Conservation (phyloP, 257 asterid genomes). For the Knoxia roxburghii region DNA sequence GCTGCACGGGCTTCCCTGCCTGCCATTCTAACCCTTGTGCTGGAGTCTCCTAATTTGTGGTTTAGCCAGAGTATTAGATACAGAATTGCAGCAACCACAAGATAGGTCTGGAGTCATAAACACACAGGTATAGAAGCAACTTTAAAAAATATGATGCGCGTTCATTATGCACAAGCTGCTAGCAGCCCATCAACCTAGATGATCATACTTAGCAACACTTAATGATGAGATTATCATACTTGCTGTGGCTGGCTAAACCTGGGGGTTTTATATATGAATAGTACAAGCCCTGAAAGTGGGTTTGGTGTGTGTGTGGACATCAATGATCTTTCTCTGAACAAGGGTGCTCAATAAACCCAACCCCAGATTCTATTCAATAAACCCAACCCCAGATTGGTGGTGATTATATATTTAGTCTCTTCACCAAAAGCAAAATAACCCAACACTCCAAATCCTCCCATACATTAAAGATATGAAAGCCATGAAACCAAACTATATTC, state of each 20-base stretch:
- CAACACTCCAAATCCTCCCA: conserved; percentile 56
- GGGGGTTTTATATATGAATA: no score
- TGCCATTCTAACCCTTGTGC: no score
- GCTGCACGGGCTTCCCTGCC: no score
- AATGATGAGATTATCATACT: no score
- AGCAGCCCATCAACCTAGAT: neutral
- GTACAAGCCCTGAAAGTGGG: no score
- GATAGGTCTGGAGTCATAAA: neutral
- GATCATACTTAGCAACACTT: neutral
- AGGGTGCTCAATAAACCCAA: conserved; percentile 55
- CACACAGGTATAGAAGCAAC: neutral
- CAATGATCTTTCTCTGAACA: no score
- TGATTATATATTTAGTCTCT: conserved; percentile 64
- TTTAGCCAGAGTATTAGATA: neutral
- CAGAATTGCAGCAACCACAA: neutral
- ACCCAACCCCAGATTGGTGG: conserved; percentile 78
- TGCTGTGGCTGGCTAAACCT: no score
- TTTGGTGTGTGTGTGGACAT: no score
- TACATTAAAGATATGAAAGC: conserved; percentile 58
- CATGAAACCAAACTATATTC: conserved; percentile 60
- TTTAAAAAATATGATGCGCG: no score
- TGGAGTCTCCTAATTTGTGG: neutral
- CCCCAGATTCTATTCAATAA: no score
- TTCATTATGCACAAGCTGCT: neutral
- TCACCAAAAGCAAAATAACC: conserved; percentile 86